Evolutionary conservation across 1,284 basidiomycete species (phyloP).

Genomic region (Tilletia indica): DNA sequence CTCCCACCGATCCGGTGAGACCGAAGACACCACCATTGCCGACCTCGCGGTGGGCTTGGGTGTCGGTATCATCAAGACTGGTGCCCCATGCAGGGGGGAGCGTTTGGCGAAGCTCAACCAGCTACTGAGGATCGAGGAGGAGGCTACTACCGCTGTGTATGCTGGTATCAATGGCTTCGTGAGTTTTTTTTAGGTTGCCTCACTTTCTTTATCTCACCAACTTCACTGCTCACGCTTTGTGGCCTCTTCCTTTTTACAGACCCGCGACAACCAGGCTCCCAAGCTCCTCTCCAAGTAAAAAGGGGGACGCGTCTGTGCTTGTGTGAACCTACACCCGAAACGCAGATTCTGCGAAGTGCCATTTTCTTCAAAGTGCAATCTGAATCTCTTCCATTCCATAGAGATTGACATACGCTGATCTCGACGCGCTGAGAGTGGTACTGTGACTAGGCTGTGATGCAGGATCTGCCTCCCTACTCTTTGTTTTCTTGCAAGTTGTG

Average conservation of each 20-base stretch:
- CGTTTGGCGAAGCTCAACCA: constrained; percentile 59
- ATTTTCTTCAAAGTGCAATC: no score
- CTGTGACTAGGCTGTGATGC: no score
- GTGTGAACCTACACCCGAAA: no score
- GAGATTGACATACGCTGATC: no score
- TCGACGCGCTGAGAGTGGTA: no score
- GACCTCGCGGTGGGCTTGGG: constrained; percentile 94
- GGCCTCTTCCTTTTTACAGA: constrained; percentile 13
- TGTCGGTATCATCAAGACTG: constrained; percentile 95
- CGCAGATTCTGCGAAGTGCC: no score
- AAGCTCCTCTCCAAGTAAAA: constrained; percentile 23
- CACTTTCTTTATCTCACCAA: no score
- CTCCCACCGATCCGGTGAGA: constrained; percentile 94
- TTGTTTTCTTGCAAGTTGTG: no score
- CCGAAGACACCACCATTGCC: constrained; percentile 71
- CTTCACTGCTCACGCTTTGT: no score
- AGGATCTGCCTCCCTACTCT: no score
- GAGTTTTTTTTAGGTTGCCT: neutral
- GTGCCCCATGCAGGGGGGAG: constrained; percentile 88
- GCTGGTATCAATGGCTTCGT: constrained; percentile 52
- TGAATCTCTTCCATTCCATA: no score
- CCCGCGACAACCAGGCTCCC: constrained; percentile 25
- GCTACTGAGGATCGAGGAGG: constrained; percentile 52
- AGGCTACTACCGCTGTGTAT: constrained; percentile 45
- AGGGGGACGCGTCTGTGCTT: no score